Percentiles rank a stretch among this genome's conserved stretches.
These are phyloP conservation scores for Alternaria sp. DNA, from an alignment of 2,329 filamentous ascomycete species.

Conservation along the genomic window DNA sequence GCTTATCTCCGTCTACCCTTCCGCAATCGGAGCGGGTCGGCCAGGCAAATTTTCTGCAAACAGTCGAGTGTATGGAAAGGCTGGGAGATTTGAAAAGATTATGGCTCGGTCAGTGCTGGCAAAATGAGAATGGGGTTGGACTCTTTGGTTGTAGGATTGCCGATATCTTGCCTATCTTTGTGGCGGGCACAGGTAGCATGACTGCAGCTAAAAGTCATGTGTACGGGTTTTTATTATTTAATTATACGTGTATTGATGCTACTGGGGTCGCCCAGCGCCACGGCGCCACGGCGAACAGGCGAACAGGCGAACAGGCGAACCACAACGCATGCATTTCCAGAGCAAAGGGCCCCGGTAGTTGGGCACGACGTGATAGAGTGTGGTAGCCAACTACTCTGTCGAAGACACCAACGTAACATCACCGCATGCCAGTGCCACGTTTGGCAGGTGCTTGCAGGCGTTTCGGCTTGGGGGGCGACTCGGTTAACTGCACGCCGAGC, in stretches of 20 bases:
- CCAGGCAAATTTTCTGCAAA: conserved; percentile 26
- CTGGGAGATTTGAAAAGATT: conserved; percentile 1
- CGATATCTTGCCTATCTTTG: conserved; percentile 10
- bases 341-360: conserved; percentile 17
- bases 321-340: conserved; percentile 9
- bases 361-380: conserved; percentile 18
- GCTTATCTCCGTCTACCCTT: conserved; percentile 9
- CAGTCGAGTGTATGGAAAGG: conserved; percentile 12
- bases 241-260: conserved; percentile 1
- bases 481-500: conserved; percentile 14
- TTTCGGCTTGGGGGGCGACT: conserved; percentile 16
- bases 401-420: conserved; percentile 36
- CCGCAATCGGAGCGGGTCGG: conserved; percentile 20
- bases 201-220: conserved; percentile 11
- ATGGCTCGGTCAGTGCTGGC: conserved; percentile 1
- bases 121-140: not conserved
- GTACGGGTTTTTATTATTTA: conserved; percentile 1
- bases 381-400: conserved; percentile 11
- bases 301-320: conserved; percentile 10
- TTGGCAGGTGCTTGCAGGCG: conserved; percentile 37
- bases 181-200: not conserved
- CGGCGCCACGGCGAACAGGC: not conserved
- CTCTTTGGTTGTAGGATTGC: conserved; percentile 3
- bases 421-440: conserved; percentile 21
- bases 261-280: not conserved